Evolutionary conservation across 345 rosid genomes (phyloP).

Genomic region (Eucalyptus virginea): DNA sequence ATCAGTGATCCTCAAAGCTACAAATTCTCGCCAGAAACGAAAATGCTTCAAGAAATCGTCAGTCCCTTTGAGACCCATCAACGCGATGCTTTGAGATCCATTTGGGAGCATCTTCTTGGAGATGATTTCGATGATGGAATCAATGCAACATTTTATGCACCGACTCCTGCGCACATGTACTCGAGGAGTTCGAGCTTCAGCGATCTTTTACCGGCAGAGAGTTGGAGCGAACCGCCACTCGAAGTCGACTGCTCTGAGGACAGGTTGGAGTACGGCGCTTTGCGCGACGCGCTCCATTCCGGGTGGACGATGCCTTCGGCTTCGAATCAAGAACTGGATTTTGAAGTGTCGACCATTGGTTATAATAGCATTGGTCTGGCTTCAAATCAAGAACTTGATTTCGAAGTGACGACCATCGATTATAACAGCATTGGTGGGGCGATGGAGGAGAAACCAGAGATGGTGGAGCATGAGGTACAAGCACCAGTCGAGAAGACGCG

Average conservation of each 20-base stretch:
- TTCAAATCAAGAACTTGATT: neutral
- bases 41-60: neutral
- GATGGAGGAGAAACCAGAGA: neutral
- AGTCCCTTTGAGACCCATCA: neutral
- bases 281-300: conserved; percentile 5
- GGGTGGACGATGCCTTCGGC: conserved; percentile 10
- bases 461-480: neutral
- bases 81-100: neutral
- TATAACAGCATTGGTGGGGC: neutral
- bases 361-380: neutral
- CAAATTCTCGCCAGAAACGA: neutral
- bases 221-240: conserved; percentile 20
- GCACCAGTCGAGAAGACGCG: conserved; percentile 1
- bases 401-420: neutral
- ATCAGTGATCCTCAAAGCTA: neutral
- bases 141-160: neutral
- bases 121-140: neutral
- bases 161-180: neutral
- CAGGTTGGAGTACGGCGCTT: conserved; percentile 10
- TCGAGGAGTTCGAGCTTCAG: conserved; percentile 16
- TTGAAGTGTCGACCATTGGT: neutral
- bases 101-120: neutral
- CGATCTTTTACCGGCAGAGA: conserved; percentile 6
- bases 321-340: neutral
- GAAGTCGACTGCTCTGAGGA: conserved; percentile 19